A percentile compares a stretch with the other conserved stretches of the same genome.
Evolutionary conservation across 106 monocot genomes (phyloP).

Genomic region (Dioscorea zingiberensis): DNA sequence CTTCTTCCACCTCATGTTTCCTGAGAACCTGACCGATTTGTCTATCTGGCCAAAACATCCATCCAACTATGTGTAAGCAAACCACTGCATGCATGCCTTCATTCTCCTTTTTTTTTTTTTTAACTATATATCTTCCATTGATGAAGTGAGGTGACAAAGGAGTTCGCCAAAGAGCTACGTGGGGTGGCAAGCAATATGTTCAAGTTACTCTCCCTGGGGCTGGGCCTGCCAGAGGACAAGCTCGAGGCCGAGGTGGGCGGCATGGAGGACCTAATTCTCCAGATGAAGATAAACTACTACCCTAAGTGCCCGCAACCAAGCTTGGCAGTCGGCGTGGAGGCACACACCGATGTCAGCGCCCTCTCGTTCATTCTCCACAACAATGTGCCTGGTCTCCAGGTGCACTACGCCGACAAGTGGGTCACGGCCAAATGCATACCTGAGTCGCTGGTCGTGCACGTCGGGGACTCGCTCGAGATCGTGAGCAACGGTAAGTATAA

Average conservation of each 20-base stretch:
- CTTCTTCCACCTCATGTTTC: conserved; percentile 85
- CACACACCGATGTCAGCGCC: conserved; percentile 82
- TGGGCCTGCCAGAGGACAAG: conserved; percentile 27
- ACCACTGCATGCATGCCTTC: no score
- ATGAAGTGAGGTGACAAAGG: conserved; percentile 43
- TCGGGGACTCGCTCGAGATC: conserved; percentile 81
- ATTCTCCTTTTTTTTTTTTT: not conserved
- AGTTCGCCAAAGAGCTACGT: conserved; percentile 49
- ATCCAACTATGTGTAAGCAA: conserved; percentile 41
- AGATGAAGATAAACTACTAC: conserved; percentile 96
- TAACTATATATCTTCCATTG: not conserved
- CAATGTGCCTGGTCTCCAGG: conserved; percentile 78
- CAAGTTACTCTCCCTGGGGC: conserved; percentile 63
- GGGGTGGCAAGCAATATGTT: conserved; percentile 44
- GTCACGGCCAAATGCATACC: conserved; percentile 49
- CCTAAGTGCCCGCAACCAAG: conserved; percentile 78
- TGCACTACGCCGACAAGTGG: conserved; percentile 45
- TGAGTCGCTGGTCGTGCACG: conserved; percentile 60
- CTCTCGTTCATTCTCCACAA: conserved; percentile 85
- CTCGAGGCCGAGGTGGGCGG: conserved; percentile 60
- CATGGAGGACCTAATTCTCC: conserved; percentile 51
- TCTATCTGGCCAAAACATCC: conserved; percentile 66
- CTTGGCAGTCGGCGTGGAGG: conserved; percentile 74
- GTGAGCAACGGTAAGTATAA: conserved; percentile 68
- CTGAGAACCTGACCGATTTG: conserved; percentile 43